Base-by-base conservation (phyloP, 2,329 filamentous ascomycete genomes). In the Hypoxylon sp. region DNA sequence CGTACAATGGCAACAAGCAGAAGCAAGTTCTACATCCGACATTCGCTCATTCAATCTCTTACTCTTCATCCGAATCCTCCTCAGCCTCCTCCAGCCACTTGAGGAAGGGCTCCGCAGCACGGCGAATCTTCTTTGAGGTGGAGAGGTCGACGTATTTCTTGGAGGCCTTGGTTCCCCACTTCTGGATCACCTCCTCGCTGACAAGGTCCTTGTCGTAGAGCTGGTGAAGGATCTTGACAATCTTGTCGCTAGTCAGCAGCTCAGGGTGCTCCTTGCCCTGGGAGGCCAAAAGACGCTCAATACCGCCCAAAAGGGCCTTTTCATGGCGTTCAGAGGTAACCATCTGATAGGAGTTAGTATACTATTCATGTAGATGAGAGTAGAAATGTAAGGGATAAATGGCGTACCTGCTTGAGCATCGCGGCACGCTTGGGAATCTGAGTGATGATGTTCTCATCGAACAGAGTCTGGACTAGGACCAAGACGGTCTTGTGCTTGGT, bases 111-210 rank as follows among this genome's bases (percentile, higher is more conserved):
- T 97, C 92, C 59, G 96, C 94, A 72, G 93, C 92, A 86, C 97
- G 95, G 84, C 94, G 93, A 70, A 98, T 94, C 87, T 97, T 97
- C 87, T 94, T 95, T 84, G 93, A 97, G 68, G 90, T 94, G 67
- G 91, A 80, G 68, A 97, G 82, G 79, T 98, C 95, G 75, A 97
- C 93, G 80, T 98, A 98, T 86, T 98, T 98, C 91, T 97, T 98
- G 89, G 93, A 97, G 66, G 95, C 94, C 87, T 96, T 97, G 79
- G 88, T 87, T 72, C 94, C 95, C 95, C 96, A 99, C 75, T 91
- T 91, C 82, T 91, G 92, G 79, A 97, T 89, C 15, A 94, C 89
- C 71, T 97, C 94, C 84, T 99, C 96, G 56, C 87, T 90, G 75
- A 97, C 85, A 61, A 99, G 87, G 74, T 99, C 96, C 76, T 93